Conservation (phyloP, 2,329 filamentous ascomycete species). For the Colletotrichum destructivum region DNA sequence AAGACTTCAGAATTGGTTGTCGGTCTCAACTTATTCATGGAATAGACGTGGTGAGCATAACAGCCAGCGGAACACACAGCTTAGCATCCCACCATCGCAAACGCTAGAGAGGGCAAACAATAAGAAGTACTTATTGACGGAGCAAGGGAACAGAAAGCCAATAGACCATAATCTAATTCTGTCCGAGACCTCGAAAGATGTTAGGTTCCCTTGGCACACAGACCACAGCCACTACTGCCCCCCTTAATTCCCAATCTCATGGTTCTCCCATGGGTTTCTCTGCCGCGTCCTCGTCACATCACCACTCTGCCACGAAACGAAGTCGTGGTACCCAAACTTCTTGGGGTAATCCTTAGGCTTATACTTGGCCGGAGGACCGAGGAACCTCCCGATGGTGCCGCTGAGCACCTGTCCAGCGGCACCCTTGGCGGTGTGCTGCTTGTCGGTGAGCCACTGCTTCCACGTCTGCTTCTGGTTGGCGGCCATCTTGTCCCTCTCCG, state of each 20-base stretch:
- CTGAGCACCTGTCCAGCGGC: constrained; percentile 7
- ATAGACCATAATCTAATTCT: background rate
- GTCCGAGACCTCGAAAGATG: background rate
- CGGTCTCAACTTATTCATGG: no score
- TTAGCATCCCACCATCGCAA: no score
- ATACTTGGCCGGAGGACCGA: background rate
- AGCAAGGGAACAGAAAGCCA: no score
- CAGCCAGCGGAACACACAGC: no score
- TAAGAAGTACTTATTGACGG: no score
- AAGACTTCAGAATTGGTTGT: no score
- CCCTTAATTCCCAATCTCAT: background rate
- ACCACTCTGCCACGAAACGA: constrained; percentile 39
- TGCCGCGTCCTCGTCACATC: constrained; percentile 12
- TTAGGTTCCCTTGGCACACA: accelerated
- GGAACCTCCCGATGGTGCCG: constrained; percentile 10
- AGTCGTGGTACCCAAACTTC: constrained; percentile 40
- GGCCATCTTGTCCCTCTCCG: background rate
- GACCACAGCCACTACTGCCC: no score
- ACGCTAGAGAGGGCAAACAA: no score
- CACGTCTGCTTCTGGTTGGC: background rate
- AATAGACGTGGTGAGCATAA: no score
- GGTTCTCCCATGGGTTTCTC: background rate
- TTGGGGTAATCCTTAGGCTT: background rate
- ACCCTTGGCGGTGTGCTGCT: background rate
- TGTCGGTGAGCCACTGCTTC: background rate